Conservation (phyloP, 352 stramenopile genomes). For the Globisporangium polare region DNA sequence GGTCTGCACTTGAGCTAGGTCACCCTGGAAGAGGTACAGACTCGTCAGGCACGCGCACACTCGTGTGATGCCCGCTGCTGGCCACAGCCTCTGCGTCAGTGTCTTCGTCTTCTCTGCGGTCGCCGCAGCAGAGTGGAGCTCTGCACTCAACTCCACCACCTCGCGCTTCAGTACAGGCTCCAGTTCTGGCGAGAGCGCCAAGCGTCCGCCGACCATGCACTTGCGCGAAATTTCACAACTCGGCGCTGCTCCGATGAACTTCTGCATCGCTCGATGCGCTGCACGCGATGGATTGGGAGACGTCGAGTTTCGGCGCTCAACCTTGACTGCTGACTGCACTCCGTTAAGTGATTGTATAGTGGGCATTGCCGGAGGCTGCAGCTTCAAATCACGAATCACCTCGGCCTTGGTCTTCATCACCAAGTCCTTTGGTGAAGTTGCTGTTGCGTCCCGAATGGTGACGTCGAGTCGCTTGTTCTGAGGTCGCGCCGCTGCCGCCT, state of each 20-base stretch:
- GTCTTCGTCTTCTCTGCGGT: constrained; percentile 65
- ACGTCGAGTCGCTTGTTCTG: constrained; percentile 7
- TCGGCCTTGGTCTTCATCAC: constrained; percentile 9
- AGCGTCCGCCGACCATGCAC: constrained; percentile 66
- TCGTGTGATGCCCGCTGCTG: constrained; percentile 73
- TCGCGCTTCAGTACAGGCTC: constrained; percentile 58
- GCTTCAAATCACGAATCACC: constrained; percentile 14
- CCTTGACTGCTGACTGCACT: not conserved
- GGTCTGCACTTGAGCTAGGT: constrained; percentile 44
- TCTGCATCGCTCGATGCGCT: constrained; percentile 62
- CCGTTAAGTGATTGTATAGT: not conserved
- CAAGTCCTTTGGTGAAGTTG: constrained; percentile 3
- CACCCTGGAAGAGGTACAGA: constrained; percentile 68
- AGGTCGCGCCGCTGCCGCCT: not conserved
- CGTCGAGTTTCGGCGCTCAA: constrained; percentile 35
- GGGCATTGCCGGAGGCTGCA: constrained; percentile 5
- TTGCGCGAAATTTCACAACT: constrained; percentile 70
- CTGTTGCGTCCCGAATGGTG: not conserved
- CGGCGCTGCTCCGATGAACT: constrained; percentile 63
- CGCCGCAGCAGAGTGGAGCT: constrained; percentile 53
- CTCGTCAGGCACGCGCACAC: constrained; percentile 74
- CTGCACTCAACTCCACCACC: constrained; percentile 56
- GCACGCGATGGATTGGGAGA: constrained; percentile 48
- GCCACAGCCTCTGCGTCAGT: constrained; percentile 63
- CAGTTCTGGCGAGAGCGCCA: constrained; percentile 61